Evolutionary conservation across 164 flowering plant species (phyloP).

Genomic region (Brasenia schreberi): DNA sequence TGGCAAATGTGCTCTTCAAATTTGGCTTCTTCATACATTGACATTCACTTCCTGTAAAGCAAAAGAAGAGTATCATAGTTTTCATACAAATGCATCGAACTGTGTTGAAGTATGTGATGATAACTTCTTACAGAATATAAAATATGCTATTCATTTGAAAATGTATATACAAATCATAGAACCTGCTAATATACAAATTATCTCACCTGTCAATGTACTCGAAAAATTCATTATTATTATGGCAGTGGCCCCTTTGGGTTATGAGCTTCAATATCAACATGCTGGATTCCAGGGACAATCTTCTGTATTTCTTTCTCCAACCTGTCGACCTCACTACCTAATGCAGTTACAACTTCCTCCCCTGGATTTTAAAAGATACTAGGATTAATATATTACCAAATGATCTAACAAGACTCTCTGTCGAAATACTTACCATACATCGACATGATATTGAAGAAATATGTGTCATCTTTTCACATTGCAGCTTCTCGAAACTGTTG

Average conservation of each 20-base stretch:
- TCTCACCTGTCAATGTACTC: too few species aligned
- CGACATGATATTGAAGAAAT: slow-evolving; percentile 69
- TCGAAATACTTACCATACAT: slow-evolving; percentile 53
- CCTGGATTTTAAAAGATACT: slow-evolving; percentile 26
- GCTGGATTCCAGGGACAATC: slow-evolving; percentile 85
- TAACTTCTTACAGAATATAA: too few species aligned
- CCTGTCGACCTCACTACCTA: slow-evolving; percentile 97
- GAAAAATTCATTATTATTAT: slow-evolving; percentile 3
- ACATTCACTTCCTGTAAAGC: too few species aligned
- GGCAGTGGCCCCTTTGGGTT: slow-evolving; percentile 39
- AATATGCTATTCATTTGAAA: too few species aligned
- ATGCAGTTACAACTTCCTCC: slow-evolving; percentile 88
- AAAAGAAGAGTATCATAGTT: too few species aligned
- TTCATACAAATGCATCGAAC: too few species aligned
- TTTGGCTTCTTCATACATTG: too few species aligned
- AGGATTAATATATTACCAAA: not conserved
- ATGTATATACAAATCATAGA: too few species aligned
- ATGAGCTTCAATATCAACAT: slow-evolving; percentile 90
- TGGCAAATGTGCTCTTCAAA: too few species aligned
- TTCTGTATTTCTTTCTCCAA: slow-evolving; percentile 85
- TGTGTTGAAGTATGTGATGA: too few species aligned
- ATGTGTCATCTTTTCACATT: slow-evolving; percentile 42
- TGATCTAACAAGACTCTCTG: not conserved
- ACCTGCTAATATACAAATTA: too few species aligned
- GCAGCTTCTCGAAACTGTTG: slow-evolving; percentile 84